A percentile compares a stretch with the other conserved stretches of the same genome.
Conservation (phyloP, 495 filamentous ascomycete species). For the Evansstolkia leycettana region DNA sequence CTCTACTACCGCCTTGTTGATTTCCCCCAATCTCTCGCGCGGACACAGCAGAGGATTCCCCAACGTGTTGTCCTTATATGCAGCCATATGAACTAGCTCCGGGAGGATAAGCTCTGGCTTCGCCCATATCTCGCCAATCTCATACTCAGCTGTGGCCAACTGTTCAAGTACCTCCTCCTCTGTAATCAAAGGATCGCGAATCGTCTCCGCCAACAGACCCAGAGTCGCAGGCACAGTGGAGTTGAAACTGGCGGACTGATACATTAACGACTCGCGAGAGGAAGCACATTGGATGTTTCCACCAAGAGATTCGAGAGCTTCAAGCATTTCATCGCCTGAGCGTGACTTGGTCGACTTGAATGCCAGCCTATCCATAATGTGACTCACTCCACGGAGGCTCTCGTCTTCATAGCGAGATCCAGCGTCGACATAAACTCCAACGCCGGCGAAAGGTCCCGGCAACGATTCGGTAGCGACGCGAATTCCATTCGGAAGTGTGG, state of each 20-base stretch:
- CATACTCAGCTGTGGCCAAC: conserved; percentile 82
- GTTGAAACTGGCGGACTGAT: conserved; percentile 97
- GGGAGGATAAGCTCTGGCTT: conserved; percentile 94
- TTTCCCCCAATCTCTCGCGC: conserved; percentile 62
- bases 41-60: conserved; percentile 92
- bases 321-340: conserved; percentile 73
- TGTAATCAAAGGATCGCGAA: conserved; percentile 79
- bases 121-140: conserved; percentile 95
- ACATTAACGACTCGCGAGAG: conserved; percentile 93
- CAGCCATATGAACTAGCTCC: conserved; percentile 87
- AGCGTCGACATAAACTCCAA: conserved; percentile 94
- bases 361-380: conserved; percentile 90
- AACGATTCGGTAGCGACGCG: conserved; percentile 92
- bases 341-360: conserved; percentile 82
- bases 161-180: conserved; percentile 81
- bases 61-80: conserved; percentile 88
- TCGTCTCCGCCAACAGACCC: conserved; percentile 84
- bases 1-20: conserved; percentile 61
- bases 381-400: conserved; percentile 76
- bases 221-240: conserved; percentile 73
- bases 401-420: conserved; percentile 90
- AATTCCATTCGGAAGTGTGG: conserved; percentile 83
- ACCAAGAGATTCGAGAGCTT: conserved; percentile 72
- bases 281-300: conserved; percentile 96
- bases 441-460: conserved; percentile 87